These are phyloP conservation scores for Backusella macrospora DNA, from an alignment of 192 early-diverging fungal genomes.

Conservation along the genomic window DNA sequence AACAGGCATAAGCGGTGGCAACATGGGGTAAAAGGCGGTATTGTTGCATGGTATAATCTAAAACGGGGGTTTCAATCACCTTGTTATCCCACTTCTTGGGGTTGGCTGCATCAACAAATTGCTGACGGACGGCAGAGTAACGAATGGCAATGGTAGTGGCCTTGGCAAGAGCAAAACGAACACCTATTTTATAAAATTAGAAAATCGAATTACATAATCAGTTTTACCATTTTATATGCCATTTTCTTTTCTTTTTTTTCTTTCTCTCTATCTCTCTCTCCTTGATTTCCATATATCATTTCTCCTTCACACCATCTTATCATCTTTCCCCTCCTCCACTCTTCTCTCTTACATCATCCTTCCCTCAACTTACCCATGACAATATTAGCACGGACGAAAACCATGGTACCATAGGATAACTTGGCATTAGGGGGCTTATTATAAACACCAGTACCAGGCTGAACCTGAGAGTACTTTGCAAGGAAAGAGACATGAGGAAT, in stretches of 20 bases:
- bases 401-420: slow-evolving; percentile 88
- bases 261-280: not conserved
- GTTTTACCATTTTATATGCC: not conserved
- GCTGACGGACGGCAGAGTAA: slow-evolving; percentile 72
- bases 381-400: slow-evolving; percentile 77
- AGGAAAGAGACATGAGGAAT: slow-evolving; percentile 80
- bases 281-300: not conserved
- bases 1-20: slow-evolving; percentile 74
- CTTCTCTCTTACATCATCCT: too few species aligned
- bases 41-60: slow-evolving; percentile 83
- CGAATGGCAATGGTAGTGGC: slow-evolving; percentile 73
- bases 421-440: slow-evolving; percentile 75
- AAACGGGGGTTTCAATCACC: slow-evolving; percentile 66
- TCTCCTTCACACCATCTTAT: too few species aligned
- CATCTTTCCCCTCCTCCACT: too few species aligned
- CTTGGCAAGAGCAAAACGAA: slow-evolving; percentile 61
- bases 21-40: slow-evolving; percentile 72
- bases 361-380: slow-evolving; percentile 58
- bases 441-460: slow-evolving; percentile 67
- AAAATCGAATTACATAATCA: not conserved
- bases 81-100: slow-evolving; percentile 49
- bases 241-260: not conserved
- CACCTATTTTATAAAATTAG: slow-evolving; percentile 26
- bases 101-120: slow-evolving; percentile 65
- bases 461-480: slow-evolving; percentile 72